Conservation (phyloP, 371 early-diverging fungal genomes). For the Nematocida minor region DNA sequence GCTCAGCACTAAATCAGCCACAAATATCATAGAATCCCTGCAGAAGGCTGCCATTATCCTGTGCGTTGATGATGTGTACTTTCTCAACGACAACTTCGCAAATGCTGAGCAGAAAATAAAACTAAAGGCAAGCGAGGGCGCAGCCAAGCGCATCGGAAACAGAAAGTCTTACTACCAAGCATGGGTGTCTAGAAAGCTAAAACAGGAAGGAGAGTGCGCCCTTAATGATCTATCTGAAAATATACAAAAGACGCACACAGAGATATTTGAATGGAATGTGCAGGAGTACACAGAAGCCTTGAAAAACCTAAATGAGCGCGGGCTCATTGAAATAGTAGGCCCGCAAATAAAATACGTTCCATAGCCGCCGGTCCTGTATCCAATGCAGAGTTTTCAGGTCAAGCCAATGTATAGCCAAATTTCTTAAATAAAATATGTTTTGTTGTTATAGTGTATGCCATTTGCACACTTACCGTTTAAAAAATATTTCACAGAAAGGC, state of each 20-base stretch:
- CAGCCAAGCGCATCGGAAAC: slow-evolving; percentile 10
- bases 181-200: slow-evolving; percentile 8
- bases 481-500: no score
- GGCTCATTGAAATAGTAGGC: slow-evolving; percentile 31
- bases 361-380: neutral
- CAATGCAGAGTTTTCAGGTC: neutral
- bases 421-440: neutral
- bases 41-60: neutral
- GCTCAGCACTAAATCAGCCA: neutral
- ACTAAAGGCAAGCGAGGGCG: neutral
- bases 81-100: slow-evolving; percentile 10
- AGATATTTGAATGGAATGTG: slow-evolving; percentile 12
- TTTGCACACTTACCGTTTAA: neutral
- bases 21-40: neutral
- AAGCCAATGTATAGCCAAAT: neutral
- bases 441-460: neutral
- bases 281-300: slow-evolving; percentile 27
- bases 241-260: neutral
- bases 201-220: neutral
- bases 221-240: neutral
- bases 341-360: slow-evolving; percentile 15
- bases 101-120: neutral
- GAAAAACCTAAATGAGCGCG: slow-evolving; percentile 23
- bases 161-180: slow-evolving; percentile 54
- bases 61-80: neutral